phyloP scores from a whole-genome alignment of 441 rosid species.

The Bocquillonia castaneifolia region DNA sequence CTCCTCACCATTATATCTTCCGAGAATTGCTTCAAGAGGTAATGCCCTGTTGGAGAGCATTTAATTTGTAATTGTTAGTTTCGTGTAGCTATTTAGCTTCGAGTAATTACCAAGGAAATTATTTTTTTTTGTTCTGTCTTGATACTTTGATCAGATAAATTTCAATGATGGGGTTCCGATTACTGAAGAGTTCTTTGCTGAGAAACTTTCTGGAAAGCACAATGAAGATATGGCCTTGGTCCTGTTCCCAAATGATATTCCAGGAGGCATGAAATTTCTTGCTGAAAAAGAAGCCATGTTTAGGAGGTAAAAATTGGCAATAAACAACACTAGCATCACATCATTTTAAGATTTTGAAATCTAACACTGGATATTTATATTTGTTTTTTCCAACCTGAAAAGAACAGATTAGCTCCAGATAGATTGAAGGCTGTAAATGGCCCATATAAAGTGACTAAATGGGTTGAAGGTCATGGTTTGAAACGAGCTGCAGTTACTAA shows the following conservation, averaged over 20 bases:
- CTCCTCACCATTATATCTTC: conserved; percentile 63
- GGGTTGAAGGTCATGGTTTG: conserved; percentile 77
- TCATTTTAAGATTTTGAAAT: no score
- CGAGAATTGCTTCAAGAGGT: conserved; percentile 75
- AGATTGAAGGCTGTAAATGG: conserved; percentile 56
- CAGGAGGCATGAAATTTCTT: conserved; percentile 48
- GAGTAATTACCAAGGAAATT: no score
- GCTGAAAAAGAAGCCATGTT: conserved; percentile 82
- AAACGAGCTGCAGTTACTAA: conserved; percentile 93
- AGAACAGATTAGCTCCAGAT: conserved; percentile 67
- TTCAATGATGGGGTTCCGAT: conserved; percentile 79
- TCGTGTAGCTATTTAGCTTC: no score
- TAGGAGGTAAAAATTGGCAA: conserved; percentile 74
- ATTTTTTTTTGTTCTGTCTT: no score
- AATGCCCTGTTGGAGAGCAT: no score
- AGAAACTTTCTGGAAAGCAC: conserved; percentile 77
- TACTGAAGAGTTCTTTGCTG: conserved; percentile 58
- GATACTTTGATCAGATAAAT: no score
- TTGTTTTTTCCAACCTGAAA: no score
- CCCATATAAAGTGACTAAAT: conserved; percentile 62
- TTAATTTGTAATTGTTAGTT: no score
- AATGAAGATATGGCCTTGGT: conserved; percentile 55
- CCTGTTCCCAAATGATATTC: conserved; percentile 70
- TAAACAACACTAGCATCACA: no score
- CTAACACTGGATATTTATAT: no score